phyloP scores from a whole-genome alignment of 805 yeast species.

The Metschnikowia bowlesiae region DNA sequence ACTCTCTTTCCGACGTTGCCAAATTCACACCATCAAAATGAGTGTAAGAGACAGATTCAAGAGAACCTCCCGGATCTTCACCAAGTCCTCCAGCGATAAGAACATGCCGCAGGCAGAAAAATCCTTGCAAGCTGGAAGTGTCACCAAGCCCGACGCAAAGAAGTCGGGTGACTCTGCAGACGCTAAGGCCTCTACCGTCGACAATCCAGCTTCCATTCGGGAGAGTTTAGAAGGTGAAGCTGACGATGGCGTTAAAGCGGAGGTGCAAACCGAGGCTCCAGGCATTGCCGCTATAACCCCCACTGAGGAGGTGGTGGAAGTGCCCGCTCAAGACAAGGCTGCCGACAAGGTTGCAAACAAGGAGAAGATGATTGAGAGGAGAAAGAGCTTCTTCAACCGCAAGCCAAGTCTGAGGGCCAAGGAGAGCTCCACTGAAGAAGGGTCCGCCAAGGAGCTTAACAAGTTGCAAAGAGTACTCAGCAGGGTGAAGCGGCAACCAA shows the following conservation, averaged over 20 bases:
- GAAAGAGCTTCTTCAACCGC: conserved; percentile 8
- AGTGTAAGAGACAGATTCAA: conserved; percentile 16
- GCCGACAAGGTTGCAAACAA: conserved; percentile 17
- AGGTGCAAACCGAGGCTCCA: conserved; percentile 4
- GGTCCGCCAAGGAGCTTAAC: background rate
- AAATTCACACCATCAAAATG: conserved; percentile 6
- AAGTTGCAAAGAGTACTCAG: conserved; percentile 2
- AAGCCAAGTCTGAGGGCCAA: background rate
- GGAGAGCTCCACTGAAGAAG: background rate
- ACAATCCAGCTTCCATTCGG: background rate
- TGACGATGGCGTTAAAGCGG: background rate
- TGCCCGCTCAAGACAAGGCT: conserved; percentile 9
- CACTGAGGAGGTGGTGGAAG: background rate
- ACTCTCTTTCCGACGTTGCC: background rate
- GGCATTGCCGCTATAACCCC: background rate
- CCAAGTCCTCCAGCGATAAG: conserved; percentile 1
- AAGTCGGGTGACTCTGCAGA: conserved; percentile 1
- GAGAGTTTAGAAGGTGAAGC: background rate
- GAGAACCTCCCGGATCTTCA: conserved; percentile 15
- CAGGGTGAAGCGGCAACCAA: background rate
- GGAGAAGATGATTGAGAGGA: conserved; percentile 6
- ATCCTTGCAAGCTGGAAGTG: background rate
- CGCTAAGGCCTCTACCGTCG: conserved; percentile 1
- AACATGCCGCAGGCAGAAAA: background rate
- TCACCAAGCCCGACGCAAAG: background rate